These are phyloP conservation scores for Neophaeococcomyces aloes DNA, from an alignment of 2,329 filamentous ascomycete genomes.

Conservation along the genomic window DNA sequence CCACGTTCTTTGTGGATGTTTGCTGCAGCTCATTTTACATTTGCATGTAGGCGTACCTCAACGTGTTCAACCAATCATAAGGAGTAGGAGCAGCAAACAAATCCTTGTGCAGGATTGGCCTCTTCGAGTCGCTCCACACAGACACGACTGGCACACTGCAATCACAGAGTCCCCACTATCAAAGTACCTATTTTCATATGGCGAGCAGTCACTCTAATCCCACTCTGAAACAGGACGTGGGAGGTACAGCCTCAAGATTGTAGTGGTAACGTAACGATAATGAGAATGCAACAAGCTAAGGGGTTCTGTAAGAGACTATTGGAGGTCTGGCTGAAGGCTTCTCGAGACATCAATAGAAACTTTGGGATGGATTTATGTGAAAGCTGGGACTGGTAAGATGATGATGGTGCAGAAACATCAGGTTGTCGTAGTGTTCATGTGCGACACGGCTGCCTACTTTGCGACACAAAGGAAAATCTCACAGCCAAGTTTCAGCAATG, in stretches of 20 bases:
- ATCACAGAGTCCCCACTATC: slow-evolving; percentile 2
- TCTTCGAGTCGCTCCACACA: slow-evolving; percentile 2
- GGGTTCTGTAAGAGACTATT: background rate
- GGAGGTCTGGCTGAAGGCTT: background rate
- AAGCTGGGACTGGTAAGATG: slow-evolving; percentile 1
- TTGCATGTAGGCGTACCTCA: slow-evolving; percentile 2
- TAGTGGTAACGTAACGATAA: background rate
- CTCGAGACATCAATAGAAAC: background rate
- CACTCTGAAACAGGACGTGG: slow-evolving; percentile 3
- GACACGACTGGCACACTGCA: slow-evolving; percentile 3
- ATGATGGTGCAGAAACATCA: slow-evolving; percentile 6
- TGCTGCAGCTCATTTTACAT: slow-evolving; percentile 6
- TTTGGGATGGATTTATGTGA: background rate
- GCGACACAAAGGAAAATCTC: slow-evolving; percentile 8
- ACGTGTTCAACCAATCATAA: background rate
- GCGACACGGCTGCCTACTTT: slow-evolving; percentile 8
- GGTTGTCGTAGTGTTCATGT: slow-evolving; percentile 9
- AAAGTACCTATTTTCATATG: background rate
- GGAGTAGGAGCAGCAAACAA: slow-evolving; percentile 5
- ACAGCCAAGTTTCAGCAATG: slow-evolving; percentile 9
- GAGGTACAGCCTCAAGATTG: background rate
- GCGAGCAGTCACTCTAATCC: slow-evolving; percentile 1
- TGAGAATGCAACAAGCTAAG: background rate
- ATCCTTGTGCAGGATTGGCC: slow-evolving; percentile 1
- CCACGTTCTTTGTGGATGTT: slow-evolving; percentile 8